Conservation (phyloP, 2,329 filamentous ascomycete species). For the Albophoma yamanashiensis region DNA sequence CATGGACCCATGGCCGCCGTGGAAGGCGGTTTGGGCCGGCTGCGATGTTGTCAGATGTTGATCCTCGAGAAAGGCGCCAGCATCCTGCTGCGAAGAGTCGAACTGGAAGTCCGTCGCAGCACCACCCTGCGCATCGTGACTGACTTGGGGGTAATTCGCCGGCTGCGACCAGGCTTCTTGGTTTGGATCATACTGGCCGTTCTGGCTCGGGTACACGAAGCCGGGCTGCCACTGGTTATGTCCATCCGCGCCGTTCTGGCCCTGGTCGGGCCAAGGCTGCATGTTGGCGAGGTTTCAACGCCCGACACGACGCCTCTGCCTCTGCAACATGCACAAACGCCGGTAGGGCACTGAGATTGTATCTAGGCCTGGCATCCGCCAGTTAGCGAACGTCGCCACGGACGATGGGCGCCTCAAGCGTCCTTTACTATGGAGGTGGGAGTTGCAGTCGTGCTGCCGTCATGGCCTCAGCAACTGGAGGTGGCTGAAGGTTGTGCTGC, state of each 20-base stretch:
- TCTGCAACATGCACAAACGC: slow-evolving; percentile 10
- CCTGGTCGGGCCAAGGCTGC: slow-evolving; percentile 28
- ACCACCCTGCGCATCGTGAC: slow-evolving; percentile 15
- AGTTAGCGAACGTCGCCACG: slow-evolving; percentile 17
- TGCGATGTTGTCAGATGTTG: slow-evolving; percentile 16
- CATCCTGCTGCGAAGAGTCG: slow-evolving; percentile 17
- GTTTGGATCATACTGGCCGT: slow-evolving; percentile 26
- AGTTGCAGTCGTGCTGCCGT: not conserved
- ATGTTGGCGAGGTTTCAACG: slow-evolving; percentile 17
- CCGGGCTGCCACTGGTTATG: slow-evolving; percentile 23
- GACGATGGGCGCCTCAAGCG: not conserved
- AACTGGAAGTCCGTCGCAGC: slow-evolving; percentile 21
- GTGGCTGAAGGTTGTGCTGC: not conserved
- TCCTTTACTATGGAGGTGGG: not conserved
- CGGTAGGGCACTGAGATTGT: slow-evolving; percentile 3
- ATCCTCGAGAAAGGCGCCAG: slow-evolving; percentile 20
- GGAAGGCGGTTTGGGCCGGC: slow-evolving; percentile 17
- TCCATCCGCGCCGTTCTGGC: slow-evolving; percentile 25
- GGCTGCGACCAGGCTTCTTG: slow-evolving; percentile 26
- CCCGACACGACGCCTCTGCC: slow-evolving; percentile 4
- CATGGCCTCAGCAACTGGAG: not conserved
- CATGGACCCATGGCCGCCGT: slow-evolving; percentile 18
- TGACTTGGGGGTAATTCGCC: slow-evolving; percentile 19
- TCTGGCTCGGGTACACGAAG: slow-evolving; percentile 21
- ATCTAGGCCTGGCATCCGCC: slow-evolving; percentile 16